Evolutionary conservation across 805 yeast species (phyloP).

Genomic region (Nakazawaea pomicola): DNA sequence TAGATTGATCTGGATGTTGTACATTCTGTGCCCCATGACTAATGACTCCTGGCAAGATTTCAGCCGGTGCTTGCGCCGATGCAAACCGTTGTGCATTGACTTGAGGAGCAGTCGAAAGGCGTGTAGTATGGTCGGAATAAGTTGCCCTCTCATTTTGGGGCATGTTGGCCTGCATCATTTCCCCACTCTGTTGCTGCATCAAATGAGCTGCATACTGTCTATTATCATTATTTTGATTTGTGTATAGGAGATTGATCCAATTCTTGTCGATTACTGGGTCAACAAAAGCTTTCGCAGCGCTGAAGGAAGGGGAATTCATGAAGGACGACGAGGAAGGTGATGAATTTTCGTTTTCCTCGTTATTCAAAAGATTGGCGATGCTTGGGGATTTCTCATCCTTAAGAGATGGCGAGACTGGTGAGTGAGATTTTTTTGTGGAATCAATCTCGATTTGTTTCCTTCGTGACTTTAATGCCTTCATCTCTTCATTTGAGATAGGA

Average conservation of each 20-base stretch:
- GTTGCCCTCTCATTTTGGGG: no score
- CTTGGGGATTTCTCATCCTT: slow-evolving; percentile 10
- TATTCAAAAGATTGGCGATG: slow-evolving; percentile 7
- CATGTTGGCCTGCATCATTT: background rate
- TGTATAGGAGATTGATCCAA: slow-evolving; percentile 11
- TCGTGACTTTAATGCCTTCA: background rate
- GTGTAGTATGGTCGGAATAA: no score
- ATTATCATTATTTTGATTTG: background rate
- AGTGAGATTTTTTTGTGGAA: background rate
- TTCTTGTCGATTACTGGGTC: slow-evolving; percentile 7
- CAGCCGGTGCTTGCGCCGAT: no score
- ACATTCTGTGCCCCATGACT: no score
- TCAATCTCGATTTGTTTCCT: background rate
- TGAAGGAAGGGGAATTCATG: slow-evolving; percentile 2
- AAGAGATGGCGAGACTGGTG: background rate
- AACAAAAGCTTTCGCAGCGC: background rate
- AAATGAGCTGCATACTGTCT: background rate
- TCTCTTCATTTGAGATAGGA: slow-evolving; percentile 6
- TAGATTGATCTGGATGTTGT: no score
- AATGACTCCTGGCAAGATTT: no score
- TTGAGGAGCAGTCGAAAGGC: no score
- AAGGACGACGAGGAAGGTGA: slow-evolving; percentile 2
- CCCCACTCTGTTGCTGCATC: background rate
- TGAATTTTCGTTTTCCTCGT: background rate
- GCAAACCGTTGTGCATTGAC: no score